These are phyloP conservation scores for Balansia obtecta DNA, from an alignment of 2,329 filamentous ascomycete genomes.

Conservation along the genomic window DNA sequence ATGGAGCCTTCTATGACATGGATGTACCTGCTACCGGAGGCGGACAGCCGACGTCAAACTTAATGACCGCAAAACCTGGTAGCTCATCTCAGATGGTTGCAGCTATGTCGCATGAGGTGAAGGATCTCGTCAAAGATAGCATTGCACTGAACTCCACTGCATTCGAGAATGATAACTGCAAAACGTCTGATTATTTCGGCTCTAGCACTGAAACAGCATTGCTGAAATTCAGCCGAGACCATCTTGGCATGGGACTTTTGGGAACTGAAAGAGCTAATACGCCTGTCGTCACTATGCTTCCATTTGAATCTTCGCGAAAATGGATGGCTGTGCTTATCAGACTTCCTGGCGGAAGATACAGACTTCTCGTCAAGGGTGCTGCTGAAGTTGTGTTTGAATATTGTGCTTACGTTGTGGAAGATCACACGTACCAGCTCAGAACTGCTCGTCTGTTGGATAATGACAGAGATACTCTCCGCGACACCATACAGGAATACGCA, in stretches of 20 bases:
- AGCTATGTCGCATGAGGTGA: slow-evolving; percentile 21
- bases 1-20: slow-evolving; percentile 23
- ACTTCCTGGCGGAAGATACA: slow-evolving; percentile 31
- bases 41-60: slow-evolving; percentile 11
- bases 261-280: slow-evolving; percentile 33
- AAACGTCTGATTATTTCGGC: slow-evolving; percentile 31
- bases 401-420: slow-evolving; percentile 28
- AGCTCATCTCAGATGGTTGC: slow-evolving; percentile 18
- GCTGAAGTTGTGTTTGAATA: slow-evolving; percentile 41
- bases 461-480: slow-evolving; percentile 19
- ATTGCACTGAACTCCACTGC: slow-evolving; percentile 39
- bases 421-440: slow-evolving; percentile 26
- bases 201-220: slow-evolving; percentile 44
- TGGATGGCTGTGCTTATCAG: slow-evolving; percentile 44
- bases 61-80: slow-evolving; percentile 13
- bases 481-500: slow-evolving; percentile 40
- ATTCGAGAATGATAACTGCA: slow-evolving; percentile 32
- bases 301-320: slow-evolving; percentile 41
- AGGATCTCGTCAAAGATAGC: slow-evolving; percentile 25
- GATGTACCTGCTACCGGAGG: slow-evolving; percentile 13
- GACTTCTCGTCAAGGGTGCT: slow-evolving; percentile 44
- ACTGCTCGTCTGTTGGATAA: slow-evolving; percentile 18
- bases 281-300: slow-evolving; percentile 34
- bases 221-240: slow-evolving; percentile 36
- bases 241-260: slow-evolving; percentile 32